Base-by-base conservation (phyloP, 306 rosid species). In the Erythrophleum fordii region DNA sequence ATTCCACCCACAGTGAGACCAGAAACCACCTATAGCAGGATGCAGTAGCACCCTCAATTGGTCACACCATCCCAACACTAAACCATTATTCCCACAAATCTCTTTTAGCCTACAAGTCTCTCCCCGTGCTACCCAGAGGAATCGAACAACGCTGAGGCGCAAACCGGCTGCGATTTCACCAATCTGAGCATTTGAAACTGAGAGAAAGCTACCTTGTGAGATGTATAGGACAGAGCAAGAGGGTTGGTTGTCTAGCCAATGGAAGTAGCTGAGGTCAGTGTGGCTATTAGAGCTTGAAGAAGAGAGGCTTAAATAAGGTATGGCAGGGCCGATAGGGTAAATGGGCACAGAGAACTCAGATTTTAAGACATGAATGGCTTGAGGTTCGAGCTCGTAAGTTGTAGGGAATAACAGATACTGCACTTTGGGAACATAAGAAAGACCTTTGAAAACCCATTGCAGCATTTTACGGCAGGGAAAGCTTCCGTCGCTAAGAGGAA, bases 1-100 rank as follows among this genome's bases (percentile, higher is more conserved):
- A 82, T 82, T 92, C 94, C 92, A 90, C 0, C 94, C 97, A 60
- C 94, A 90, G 55, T 92, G 90, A 14, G 88, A 76, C 91, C 91
- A 86, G 82, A 83, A 92, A 0, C 92, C 92, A 10, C 92, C 91
- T 11, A 90, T 14, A 14, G 90, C 72, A 80, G 67, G 35, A 69
- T 92, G 97, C 5, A 49, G 44, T 74, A 88, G 70, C 42, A 90
- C 94, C 12, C 74, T 86, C 73, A 84, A 34, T 75, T 91, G 93
- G 18, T 87, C 95, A 81, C 95, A 91, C 89, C 90, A 91, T 23
- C 76, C 72, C 51, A 91, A 60, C 20, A 89, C 73, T 2, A 91
- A 34, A 14, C 92, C 92, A 42, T 2, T 77, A 6, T 85, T 84
- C 12, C 95, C 89, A 67, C 89, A 87, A 4, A 69, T 28, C 45